A percentile compares a stretch with the other conserved stretches of the same genome.
Evolutionary conservation across 192 early-diverging fungal genomes (phyloP).

Genomic region (Phycomyces blakesleeanus): DNA sequence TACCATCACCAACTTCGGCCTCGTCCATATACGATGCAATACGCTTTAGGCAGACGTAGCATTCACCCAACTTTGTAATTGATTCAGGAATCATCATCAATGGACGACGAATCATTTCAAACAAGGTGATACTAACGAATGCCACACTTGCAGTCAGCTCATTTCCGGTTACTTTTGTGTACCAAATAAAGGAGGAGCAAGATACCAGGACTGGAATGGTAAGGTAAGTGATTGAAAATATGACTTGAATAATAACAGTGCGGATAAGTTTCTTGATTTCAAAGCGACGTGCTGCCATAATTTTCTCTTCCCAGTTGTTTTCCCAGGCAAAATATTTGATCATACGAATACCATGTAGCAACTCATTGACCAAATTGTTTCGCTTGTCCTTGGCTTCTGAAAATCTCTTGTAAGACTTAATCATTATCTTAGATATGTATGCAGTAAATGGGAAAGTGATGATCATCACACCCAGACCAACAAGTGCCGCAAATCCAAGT

Average conservation of each 20-base stretch:
- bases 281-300: constrained; percentile 44
- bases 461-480: constrained; percentile 67
- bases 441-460: constrained; percentile 57
- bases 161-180: constrained; percentile 46
- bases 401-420: constrained; percentile 46
- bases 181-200: constrained; percentile 51
- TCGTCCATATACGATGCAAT: constrained; percentile 37
- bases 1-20: constrained; percentile 21
- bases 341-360: constrained; percentile 72
- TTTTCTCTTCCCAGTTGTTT: constrained; percentile 59
- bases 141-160: constrained; percentile 50
- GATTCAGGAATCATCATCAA: constrained; percentile 54
- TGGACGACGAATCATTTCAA: constrained; percentile 51
- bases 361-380: constrained; percentile 73
- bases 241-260: constrained; percentile 11
- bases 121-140: constrained; percentile 61
- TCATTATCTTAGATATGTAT: constrained; percentile 47
- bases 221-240: constrained; percentile 38
- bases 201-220: constrained; percentile 50
- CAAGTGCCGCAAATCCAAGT: constrained; percentile 72
- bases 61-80: constrained; percentile 44
- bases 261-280: constrained; percentile 22
- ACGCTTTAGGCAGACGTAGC: constrained; percentile 54
- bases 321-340: constrained; percentile 90
- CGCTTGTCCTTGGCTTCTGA: constrained; percentile 69